A percentile compares a stretch with the other conserved stretches of the same genome.
These are phyloP conservation scores for Geranomyces variabilis DNA, from an alignment of 192 early-diverging fungal species.

Conservation along the genomic window DNA sequence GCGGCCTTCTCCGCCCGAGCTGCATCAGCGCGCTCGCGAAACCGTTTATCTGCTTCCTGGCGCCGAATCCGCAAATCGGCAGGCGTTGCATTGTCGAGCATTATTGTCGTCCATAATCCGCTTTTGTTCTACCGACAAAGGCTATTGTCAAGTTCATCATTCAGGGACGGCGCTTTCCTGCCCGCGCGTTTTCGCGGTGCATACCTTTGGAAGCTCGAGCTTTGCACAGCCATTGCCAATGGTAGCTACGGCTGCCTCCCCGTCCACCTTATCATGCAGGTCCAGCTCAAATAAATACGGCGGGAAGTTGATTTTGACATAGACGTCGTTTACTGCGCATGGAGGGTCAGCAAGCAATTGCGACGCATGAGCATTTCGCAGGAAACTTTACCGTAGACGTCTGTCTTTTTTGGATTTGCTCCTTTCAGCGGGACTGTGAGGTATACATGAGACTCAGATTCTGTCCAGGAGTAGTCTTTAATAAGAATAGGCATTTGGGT, in stretches of 20 bases:
- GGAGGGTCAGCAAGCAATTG: not conserved
- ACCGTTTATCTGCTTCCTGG: conserved; percentile 10
- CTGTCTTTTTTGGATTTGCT: conserved; percentile 43
- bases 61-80: not conserved
- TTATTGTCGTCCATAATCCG: conserved; percentile 2
- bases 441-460: conserved; percentile 34
- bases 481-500: conserved; percentile 49
- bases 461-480: conserved; percentile 42
- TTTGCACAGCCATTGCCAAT: conserved; percentile 46
- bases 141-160: not conserved
- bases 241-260: conserved; percentile 38
- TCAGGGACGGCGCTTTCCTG: no score
- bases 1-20: not conserved
- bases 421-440: conserved; percentile 49
- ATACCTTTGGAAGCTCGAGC: conserved; percentile 49
- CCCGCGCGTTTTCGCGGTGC: not conserved
- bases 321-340: conserved; percentile 47
- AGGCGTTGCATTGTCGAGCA: not conserved
- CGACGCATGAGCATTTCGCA: not conserved
- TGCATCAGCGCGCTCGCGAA: not conserved
- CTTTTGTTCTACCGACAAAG: conserved; percentile 16
- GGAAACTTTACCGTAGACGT: conserved; percentile 49
- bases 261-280: conserved; percentile 39
- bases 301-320: conserved; percentile 57
- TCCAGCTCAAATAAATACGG: conserved; percentile 62